A percentile compares a stretch with the other conserved stretches of the same genome.
Conservation (phyloP, 768 basidiomycete genomes). For the Agaricus blazei region DNA sequence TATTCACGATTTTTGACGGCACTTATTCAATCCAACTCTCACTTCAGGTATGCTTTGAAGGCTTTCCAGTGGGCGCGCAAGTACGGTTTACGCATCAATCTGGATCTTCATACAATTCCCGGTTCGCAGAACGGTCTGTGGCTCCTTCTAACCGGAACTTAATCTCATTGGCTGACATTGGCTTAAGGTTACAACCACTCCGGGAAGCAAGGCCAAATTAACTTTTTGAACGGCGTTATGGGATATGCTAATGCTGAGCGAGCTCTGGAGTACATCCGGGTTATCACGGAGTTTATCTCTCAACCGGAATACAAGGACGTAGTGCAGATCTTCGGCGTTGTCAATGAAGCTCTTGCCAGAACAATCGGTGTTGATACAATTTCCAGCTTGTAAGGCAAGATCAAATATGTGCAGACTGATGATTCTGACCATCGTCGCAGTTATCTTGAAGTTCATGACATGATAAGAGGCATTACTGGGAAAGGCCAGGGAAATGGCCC, state of each 20-base stretch:
- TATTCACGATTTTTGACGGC: not conserved
- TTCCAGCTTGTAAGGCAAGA: constrained; percentile 57
- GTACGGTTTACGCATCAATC: constrained; percentile 76
- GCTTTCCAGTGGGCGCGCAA: constrained; percentile 77
- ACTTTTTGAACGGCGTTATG: constrained; percentile 74
- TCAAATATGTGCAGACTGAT: constrained; percentile 17
- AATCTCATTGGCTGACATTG: not conserved
- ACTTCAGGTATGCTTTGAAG: constrained; percentile 64
- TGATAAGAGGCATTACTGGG: constrained; percentile 71
- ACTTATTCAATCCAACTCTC: not conserved
- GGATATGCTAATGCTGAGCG: constrained; percentile 85
- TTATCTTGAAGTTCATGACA: constrained; percentile 53
- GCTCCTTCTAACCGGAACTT: not conserved
- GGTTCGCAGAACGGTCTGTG: constrained; percentile 67
- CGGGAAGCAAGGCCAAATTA: constrained; percentile 55
- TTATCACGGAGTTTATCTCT: constrained; percentile 77
- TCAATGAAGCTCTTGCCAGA: constrained; percentile 54
- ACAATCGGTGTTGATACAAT: constrained; percentile 54
- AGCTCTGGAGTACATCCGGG: constrained; percentile 72
- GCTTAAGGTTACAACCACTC: constrained; percentile 51
- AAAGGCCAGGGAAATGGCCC: constrained; percentile 62
- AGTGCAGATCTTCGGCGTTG: constrained; percentile 56
- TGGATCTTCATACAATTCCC: constrained; percentile 76
- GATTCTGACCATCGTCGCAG: constrained; percentile 22
- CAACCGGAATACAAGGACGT: constrained; percentile 70